Evolutionary conservation across 2,329 filamentous ascomycete species (phyloP).

Genomic region (Pyricularia grisea): DNA sequence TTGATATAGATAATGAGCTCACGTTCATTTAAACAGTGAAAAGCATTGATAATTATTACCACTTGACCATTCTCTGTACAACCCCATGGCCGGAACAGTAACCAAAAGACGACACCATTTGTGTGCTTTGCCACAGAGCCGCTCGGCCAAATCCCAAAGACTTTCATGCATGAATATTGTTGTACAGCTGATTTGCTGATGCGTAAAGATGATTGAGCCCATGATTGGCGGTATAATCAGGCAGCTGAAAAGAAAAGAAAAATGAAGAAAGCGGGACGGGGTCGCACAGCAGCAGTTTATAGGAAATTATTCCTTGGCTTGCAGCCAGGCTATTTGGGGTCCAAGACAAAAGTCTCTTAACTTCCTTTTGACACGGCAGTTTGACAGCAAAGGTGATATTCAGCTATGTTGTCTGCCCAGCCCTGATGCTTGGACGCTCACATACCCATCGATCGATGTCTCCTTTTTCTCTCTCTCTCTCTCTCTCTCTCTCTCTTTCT

Average conservation of each 20-base stretch:
- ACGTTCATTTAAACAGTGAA: no score
- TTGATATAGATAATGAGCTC: background rate
- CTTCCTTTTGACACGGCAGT: background rate
- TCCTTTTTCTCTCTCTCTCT: no score
- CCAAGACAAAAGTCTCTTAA: background rate
- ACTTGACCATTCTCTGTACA: no score
- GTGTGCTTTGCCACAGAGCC: background rate
- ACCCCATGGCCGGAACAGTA: no score
- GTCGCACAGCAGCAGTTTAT: no score
- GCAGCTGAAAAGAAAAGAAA: background rate
- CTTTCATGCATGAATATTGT: background rate
- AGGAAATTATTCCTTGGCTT: background rate
- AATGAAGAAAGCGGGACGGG: no score
- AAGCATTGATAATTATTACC: no score
- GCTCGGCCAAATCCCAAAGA: background rate
- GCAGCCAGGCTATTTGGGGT: background rate
- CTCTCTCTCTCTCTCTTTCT: no score
- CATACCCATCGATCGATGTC: background rate
- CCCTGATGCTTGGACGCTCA: background rate
- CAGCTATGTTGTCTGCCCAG: background rate
- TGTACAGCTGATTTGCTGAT: no score
- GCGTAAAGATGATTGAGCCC: no score
- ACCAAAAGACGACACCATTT: no score
- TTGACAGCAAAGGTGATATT: background rate
- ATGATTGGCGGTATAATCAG: background rate